A percentile compares a stretch with the other conserved stretches of the same genome.
Conservation (phyloP, 2,329 filamentous ascomycete genomes). For the Huntiella omanensis region DNA sequence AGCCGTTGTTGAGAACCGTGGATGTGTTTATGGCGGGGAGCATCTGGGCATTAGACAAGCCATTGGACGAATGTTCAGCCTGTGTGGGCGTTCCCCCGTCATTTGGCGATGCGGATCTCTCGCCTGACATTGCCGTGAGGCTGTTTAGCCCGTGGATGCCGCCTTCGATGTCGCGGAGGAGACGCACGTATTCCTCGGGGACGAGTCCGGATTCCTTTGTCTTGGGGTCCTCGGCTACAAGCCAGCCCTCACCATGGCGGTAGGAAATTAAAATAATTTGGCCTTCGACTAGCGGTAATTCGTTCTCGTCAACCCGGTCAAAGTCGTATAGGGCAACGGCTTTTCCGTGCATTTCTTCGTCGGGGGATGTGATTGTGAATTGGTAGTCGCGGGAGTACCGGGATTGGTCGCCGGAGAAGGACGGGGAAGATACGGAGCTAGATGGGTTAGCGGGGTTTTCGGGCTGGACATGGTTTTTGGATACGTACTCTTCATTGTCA, state of each 20-base stretch:
- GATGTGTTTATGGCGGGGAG: slow-evolving; percentile 7
- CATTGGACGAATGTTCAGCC: slow-evolving; percentile 27
- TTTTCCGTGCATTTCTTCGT: slow-evolving; percentile 95
- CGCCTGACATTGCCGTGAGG: slow-evolving; percentile 4
- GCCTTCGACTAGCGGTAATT: slow-evolving; percentile 77
- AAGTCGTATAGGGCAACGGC: slow-evolving; percentile 93
- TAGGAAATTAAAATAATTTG: slow-evolving; percentile 96
- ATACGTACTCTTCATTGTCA: slow-evolving; percentile 30
- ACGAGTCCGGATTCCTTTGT: slow-evolving; percentile 88
- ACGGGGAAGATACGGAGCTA: slow-evolving; percentile 39
- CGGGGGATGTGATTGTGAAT: slow-evolving; percentile 84
- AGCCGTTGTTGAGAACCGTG: slow-evolving; percentile 22
- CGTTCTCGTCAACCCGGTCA: slow-evolving; percentile 86
- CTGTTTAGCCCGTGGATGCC: slow-evolving; percentile 55
- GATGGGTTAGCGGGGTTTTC: slow-evolving; percentile 35
- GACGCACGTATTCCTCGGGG: slow-evolving; percentile 85
- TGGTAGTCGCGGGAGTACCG: slow-evolving; percentile 83
- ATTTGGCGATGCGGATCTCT: slow-evolving; percentile 26
- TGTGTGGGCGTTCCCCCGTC: slow-evolving; percentile 43
- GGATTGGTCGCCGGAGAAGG: slow-evolving; percentile 46
- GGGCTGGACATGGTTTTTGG: background rate
- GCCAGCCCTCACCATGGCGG: slow-evolving; percentile 88
- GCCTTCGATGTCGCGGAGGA: slow-evolving; percentile 83
- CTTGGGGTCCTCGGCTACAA: slow-evolving; percentile 89
- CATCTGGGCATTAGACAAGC: slow-evolving; percentile 2